phyloP scores from a whole-genome alignment of 2,329 filamentous ascomycete genomes.

The Ascocoryne sarcoides region DNA sequence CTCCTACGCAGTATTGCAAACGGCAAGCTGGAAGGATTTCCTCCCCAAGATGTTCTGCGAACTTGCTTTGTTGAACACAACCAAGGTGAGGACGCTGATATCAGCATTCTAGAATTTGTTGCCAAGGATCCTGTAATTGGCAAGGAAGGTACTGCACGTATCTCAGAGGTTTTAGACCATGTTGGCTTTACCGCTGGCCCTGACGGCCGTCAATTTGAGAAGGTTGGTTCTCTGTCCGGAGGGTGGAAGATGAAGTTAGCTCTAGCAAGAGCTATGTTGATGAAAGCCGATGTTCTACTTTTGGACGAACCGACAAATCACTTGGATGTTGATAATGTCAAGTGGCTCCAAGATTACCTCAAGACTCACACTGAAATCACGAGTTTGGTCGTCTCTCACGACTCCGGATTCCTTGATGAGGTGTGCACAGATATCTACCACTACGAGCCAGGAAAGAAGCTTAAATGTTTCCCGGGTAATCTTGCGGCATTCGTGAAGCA shows the following conservation, averaged over 20 bases:
- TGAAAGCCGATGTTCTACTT: slow-evolving; percentile 90
- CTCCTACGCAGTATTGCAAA: slow-evolving; percentile 94
- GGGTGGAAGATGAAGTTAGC: slow-evolving; percentile 99
- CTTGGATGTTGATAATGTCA: slow-evolving; percentile 90
- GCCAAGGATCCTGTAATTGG: slow-evolving; percentile 81
- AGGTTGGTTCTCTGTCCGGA: slow-evolving; percentile 89
- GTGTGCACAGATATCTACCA: slow-evolving; percentile 99
- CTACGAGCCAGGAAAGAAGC: slow-evolving; percentile 93
- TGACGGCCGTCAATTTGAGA: slow-evolving; percentile 78
- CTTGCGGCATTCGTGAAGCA: slow-evolving; percentile 75
- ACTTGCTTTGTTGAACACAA: slow-evolving; percentile 99
- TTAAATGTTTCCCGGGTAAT: slow-evolving; percentile 78
- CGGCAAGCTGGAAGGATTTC: slow-evolving; percentile 95
- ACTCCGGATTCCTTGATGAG: slow-evolving; percentile 93
- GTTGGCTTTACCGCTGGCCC: slow-evolving; percentile 91
- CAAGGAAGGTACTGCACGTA: slow-evolving; percentile 68
- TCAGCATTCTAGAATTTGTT: slow-evolving; percentile 91
- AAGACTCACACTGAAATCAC: slow-evolving; percentile 96
- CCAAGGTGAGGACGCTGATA: slow-evolving; percentile 93
- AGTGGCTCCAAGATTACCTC: slow-evolving; percentile 91
- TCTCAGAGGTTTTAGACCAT: slow-evolving; percentile 74
- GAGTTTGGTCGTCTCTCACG: slow-evolving; percentile 95
- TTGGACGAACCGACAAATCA: slow-evolving; percentile 99
- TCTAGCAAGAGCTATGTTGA: slow-evolving; percentile 89
- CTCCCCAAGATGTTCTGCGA: slow-evolving; percentile 79